A percentile compares a stretch with the other conserved stretches of the same genome.
These are phyloP conservation scores for Epichloe typhina DNA, from an alignment of 2,329 filamentous ascomycete genomes.

Conservation along the genomic window DNA sequence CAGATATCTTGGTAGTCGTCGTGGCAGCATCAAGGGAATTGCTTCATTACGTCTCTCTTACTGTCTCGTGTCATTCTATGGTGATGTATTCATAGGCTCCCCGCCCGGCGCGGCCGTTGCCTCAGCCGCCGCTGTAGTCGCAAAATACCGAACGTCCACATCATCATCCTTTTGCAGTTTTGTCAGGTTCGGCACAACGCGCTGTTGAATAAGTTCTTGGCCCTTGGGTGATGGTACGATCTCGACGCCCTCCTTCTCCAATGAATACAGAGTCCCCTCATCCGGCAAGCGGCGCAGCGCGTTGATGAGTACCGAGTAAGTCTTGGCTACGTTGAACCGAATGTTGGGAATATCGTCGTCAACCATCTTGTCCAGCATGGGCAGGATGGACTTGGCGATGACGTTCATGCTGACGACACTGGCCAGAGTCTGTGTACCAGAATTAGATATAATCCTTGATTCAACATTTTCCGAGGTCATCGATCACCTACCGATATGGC, in stretches of 20 bases:
- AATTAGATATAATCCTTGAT: background rate
- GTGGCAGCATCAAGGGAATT: constrained; percentile 31
- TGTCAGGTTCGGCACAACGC: constrained; percentile 78
- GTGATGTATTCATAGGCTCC: constrained; percentile 53
- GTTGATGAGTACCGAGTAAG: constrained; percentile 78
- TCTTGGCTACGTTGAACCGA: constrained; percentile 98
- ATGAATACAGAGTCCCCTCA: constrained; percentile 69
- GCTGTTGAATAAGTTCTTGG: constrained; percentile 69
- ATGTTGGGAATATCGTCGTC: constrained; percentile 96
- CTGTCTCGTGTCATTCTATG: constrained; percentile 33
- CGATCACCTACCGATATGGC: constrained; percentile 73
- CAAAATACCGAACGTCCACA: constrained; percentile 96
- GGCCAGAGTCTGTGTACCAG: constrained; percentile 60
- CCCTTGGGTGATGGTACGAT: constrained; percentile 55
- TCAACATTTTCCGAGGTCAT: background rate
- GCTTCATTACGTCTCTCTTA: constrained; percentile 32
- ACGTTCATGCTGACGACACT: constrained; percentile 88
- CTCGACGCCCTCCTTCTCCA: constrained; percentile 63
- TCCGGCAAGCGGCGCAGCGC: constrained; percentile 87
- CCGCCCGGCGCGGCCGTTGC: constrained; percentile 35
- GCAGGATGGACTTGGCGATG: constrained; percentile 83
- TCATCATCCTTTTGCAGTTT: constrained; percentile 97
- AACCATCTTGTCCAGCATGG: constrained; percentile 90
- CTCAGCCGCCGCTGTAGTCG: constrained; percentile 67
- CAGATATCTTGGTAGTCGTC: constrained; percentile 1